phyloP scores from a whole-genome alignment of 768 basidiomycete species.

The Steccherinum ochraceum region DNA sequence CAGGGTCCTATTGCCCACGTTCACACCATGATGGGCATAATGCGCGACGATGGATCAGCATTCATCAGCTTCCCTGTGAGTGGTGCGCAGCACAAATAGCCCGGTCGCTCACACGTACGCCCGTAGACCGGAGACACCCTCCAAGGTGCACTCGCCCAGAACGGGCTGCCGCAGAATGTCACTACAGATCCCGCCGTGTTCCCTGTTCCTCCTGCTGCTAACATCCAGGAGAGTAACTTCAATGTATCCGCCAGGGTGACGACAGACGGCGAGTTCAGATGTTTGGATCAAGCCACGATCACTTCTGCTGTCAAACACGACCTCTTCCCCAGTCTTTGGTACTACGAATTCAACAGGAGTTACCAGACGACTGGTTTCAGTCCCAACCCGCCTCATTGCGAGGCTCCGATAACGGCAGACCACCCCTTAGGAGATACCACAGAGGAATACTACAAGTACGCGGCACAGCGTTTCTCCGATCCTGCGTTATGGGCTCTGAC shows the following conservation, averaged over 20 bases:
- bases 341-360: conserved; percentile 43
- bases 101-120: background rate
- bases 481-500: background rate
- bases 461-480: background rate
- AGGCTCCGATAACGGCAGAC: conserved; percentile 32
- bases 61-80: conserved; percentile 34
- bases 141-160: background rate
- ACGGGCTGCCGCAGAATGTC: conserved; percentile 5
- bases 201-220: conserved; percentile 29
- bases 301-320: conserved; percentile 35
- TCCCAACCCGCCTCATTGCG: conserved; percentile 37
- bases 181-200: conserved; percentile 28
- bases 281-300: conserved; percentile 44
- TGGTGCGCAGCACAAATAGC: background rate
- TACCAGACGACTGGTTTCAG: conserved; percentile 35
- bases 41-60: conserved; percentile 44
- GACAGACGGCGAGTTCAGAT: conserved; percentile 41
- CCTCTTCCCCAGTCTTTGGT: conserved; percentile 35
- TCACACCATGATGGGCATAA: conserved; percentile 43
- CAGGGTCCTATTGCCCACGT: conserved; percentile 34
- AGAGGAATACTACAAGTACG: conserved; percentile 39
- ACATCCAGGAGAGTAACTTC: conserved; percentile 35
- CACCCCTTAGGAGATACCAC: conserved; percentile 42
- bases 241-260: conserved; percentile 39
- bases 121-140: conserved; percentile 13